Base-by-base conservation (phyloP, 257 asterid genomes). In the Verbascum thapsus region DNA sequence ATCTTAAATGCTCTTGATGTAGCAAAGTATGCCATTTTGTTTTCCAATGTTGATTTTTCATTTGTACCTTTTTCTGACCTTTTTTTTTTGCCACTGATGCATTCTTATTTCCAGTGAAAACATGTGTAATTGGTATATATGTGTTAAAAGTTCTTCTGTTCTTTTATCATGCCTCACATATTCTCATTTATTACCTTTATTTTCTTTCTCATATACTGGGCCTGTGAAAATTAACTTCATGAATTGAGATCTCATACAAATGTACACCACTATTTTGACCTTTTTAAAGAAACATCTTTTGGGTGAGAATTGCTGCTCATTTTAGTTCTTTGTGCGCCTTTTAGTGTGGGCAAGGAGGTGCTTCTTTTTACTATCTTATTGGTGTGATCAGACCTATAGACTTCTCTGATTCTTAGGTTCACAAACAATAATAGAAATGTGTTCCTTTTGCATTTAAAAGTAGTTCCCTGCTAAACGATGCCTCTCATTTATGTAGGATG, bases 401-500 rank as follows among this genome's bases (percentile, higher is more conserved):
- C 41, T 52, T 41, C n/a, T 68, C 37, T 59, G 67, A 54, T 59
- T 68, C 62, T 23, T 51, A 17, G 47, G 49, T 65, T 56, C 40
- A 10, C 67, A 34, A 59, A 15, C 41, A 42, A 23, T 15, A 38
- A 44, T 18, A 19, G 12, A 32, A 43, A 17, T 60, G 52, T 47
- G 15, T 16, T 43, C 35, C 22, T 44, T 45, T 19, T 19, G 63
- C 64, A 26, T 44, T 53, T 41, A 34, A 47, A 26, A 55, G 47
- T 57, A 61, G 56, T 78, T 64, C 65, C 52, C 59, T 74, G 74
- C 60, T 58, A 66, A 35, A 59, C 74, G 74, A 48, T 61, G 60
- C 32, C 32, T 73, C 60, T 65, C 41, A 43, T 73, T 68, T 66
- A 30, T 83, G 72, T 74, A 94, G 99, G 97, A 90, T 65, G 99